Evolutionary conservation across 805 yeast species (phyloP), one percentile per base, ranked within the genome.

Genomic region (Myxozyma vanderwaltii): DNA sequence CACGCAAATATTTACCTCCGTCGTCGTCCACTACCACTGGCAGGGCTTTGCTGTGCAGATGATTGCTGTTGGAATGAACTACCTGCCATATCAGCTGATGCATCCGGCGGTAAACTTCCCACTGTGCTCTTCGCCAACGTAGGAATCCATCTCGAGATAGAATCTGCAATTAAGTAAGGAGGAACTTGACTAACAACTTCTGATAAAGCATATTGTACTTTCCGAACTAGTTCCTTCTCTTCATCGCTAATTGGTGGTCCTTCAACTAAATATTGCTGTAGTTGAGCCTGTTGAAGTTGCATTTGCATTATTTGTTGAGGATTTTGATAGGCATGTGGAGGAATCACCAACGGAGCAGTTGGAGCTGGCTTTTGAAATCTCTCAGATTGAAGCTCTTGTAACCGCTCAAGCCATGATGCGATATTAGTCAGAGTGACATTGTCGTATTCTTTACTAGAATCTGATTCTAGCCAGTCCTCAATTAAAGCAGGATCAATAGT

Each of bases 331-430:
- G 35, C 64, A 54, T 58, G 67, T 68, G 47, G 54, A 29, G 38
- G 70, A 56, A 31, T 67, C 63, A 33, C 64, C 62, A 13, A 66
- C 47, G 59, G 62, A 33, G 57, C 59, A 21, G 35, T 50, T 55
- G 59, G 67, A 64, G 35, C 64, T 47, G 68, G 47, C 12, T 65
- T 62, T 13, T 63, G 45, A 27, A 75, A 73, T 62, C 90, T 77
- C 43, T 73, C 67, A 17, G 79, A 74, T 69, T 88, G 84, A 33
- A 82, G 59, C 24, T 73, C 72, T 62, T 82, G 81, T 26, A 88
- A 70, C 58, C 82, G 79, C 10, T 77, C 64, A 23, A 88, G 66
- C 45, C 80, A 72, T 46, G 73, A 68, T 29, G 79, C 77, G 38
- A 85, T 76, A 19, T 76, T 71, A 51, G 78, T 69, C 44, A 74